Conservation (phyloP, 2,329 filamentous ascomycete genomes). For the Akanthomyces muscarius region DNA sequence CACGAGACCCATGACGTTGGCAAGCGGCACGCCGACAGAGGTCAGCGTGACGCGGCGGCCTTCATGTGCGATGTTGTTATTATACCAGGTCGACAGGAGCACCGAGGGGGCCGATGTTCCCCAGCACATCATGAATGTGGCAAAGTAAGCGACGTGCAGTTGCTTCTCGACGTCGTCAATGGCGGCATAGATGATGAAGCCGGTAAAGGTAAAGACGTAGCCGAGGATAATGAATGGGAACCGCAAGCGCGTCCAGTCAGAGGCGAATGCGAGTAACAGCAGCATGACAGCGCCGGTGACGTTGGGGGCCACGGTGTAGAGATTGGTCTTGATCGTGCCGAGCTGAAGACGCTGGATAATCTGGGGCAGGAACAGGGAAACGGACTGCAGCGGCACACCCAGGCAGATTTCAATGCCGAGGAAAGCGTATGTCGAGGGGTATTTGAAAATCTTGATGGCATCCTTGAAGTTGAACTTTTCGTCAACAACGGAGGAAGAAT, state of each 20-base stretch:
- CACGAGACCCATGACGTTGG: conserved; percentile 72
- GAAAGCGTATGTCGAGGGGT: conserved; percentile 47
- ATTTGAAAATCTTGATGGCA: conserved; percentile 47
- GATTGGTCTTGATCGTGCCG: conserved; percentile 59
- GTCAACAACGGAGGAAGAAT: conserved; percentile 61
- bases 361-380: conserved; percentile 52
- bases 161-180: conserved; percentile 60
- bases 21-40: conserved; percentile 67
- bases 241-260: conserved; percentile 61
- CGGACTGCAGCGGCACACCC: conserved; percentile 55
- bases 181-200: conserved; percentile 74
- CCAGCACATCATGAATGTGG: conserved; percentile 80
- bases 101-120: conserved; percentile 72
- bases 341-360: conserved; percentile 49
- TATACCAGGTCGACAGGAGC: conserved; percentile 64
- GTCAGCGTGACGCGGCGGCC: conserved; percentile 67
- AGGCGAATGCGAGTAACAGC: conserved; percentile 66
- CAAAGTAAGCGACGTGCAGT: conserved; percentile 67
- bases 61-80: conserved; percentile 79
- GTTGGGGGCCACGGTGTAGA: conserved; percentile 80
- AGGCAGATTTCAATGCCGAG: conserved; percentile 54
- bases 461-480: conserved; percentile 50
- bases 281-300: conserved; percentile 69
- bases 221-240: conserved; percentile 72
- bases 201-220: conserved; percentile 69